Evolutionary conservation across 805 yeast genomes (phyloP).

Genomic region (Teunomyces atbi): DNA sequence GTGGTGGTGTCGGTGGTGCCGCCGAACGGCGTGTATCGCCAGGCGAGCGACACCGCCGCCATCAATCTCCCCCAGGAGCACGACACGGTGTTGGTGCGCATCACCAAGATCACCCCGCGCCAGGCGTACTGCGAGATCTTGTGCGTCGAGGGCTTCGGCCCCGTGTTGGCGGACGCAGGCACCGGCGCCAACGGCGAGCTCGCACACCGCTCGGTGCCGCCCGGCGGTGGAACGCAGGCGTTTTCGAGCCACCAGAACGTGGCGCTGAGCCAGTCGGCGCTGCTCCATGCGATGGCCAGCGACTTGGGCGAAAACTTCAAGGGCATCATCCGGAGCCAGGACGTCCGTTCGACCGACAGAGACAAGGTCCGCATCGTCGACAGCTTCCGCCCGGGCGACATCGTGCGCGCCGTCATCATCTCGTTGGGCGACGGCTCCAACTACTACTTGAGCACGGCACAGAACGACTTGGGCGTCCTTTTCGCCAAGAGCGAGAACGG

Average conservation of each 20-base stretch:
- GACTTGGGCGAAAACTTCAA: conserved; percentile 88
- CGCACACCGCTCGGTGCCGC: conserved; percentile 37
- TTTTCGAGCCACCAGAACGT: conserved; percentile 32
- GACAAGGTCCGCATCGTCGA: conserved; percentile 80
- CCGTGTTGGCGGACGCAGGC: conserved; percentile 60
- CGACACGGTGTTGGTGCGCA: conserved; percentile 75
- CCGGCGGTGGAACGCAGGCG: conserved; percentile 56
- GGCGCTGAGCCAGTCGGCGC: conserved; percentile 41
- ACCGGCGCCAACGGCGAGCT: conserved; percentile 54
- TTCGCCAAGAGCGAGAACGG: conserved; percentile 75
- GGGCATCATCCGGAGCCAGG: conserved; percentile 83
- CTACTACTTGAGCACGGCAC: conserved; percentile 85
- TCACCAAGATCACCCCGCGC: conserved; percentile 60
- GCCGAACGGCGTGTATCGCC: conserved; percentile 22
- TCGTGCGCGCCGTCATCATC: conserved; percentile 77
- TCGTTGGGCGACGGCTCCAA: conserved; percentile 93
- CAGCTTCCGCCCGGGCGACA: conserved; percentile 87
- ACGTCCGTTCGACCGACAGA: conserved; percentile 85
- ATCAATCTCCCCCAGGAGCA: conserved; percentile 76
- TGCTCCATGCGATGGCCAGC: conserved; percentile 40
- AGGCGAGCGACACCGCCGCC: conserved; percentile 27
- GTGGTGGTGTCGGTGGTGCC: conserved; percentile 33
- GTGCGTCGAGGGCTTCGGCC: conserved; percentile 60
- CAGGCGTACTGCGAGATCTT: conserved; percentile 80
- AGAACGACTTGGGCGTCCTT: conserved; percentile 90